Evolutionary conservation across 805 yeast species (phyloP), one percentile per base, ranked within the genome.

Genomic region (Pichia insulana): DNA sequence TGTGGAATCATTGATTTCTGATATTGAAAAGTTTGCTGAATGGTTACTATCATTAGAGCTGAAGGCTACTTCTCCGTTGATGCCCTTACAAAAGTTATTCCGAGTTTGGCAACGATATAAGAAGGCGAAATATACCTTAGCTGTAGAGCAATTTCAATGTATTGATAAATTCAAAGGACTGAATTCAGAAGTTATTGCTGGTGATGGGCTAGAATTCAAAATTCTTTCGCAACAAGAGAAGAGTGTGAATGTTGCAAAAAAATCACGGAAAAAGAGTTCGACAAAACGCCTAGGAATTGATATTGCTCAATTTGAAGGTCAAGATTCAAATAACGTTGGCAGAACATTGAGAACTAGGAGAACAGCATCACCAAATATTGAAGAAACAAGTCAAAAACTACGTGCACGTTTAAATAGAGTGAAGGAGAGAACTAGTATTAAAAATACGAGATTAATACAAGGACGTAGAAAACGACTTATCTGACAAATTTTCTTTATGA

Each of bases 21-120:
- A 68, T 41, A 48, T 70, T 10, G 51, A 55, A 4, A 40, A 41
- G 4, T 50, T 71, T n/a, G 49, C 57, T 20, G 39, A 41, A 4
- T 53, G 53, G 46, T 43, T 50, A 7, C 3, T 36, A 1, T 36
- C 26, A 27, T 19, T 33, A 9, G 20, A 39, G 11, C 26, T 43
- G 8, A 36, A 39, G 10, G 9, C 10, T 12, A 36, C 35, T 13
- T 36, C 40, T 13, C n/a, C 30, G 12, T 13, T 43, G 15, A 4
- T 18, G 11, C 42, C 35, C 11, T 13, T 36, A 10, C 43, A 39
- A 20, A 43, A 43, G 11, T 7, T 36, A 9, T 43, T 43, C 16
- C 35, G 30, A 31, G 28, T 30, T 6, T 43, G 46, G 46, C 39
- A 33, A 28, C n/a, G 46, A 12, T 43, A 37, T 37, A 43, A 43